Percentiles rank a stretch among this genome's conserved stretches.
These are phyloP conservation scores for Saccharum spontaneum DNA, from an alignment of 176 grass and related monocot species.

Conservation along the genomic window DNA sequence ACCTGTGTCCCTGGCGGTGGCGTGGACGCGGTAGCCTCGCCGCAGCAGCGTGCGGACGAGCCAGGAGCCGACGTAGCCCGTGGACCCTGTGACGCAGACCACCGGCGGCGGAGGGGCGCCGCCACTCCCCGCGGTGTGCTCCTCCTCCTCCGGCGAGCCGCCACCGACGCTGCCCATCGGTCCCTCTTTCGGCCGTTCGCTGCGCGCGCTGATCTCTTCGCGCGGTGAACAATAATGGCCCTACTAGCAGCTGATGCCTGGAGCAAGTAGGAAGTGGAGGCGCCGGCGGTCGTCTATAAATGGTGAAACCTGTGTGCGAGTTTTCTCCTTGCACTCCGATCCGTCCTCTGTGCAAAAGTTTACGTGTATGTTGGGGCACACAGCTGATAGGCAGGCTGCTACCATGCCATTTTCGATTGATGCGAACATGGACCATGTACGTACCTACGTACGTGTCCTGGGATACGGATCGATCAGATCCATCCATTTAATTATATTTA, in stretches of 20 bases:
- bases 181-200: too few species aligned
- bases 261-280: neutral
- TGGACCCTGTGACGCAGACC: constrained; percentile 82
- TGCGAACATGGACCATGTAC: neutral
- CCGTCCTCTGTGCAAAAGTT: neutral
- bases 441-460: neutral
- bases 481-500: neutral
- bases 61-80: constrained; percentile 87
- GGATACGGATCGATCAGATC: neutral
- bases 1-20: constrained; percentile 74
- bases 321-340: neutral
- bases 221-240: neutral
- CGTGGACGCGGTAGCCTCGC: constrained; percentile 71
- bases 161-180: constrained; percentile 18
- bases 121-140: too few species aligned
- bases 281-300: neutral
- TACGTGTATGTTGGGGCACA: neutral
- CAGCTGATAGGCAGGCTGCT: neutral
- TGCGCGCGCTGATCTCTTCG: neutral
- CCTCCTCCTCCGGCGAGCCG: neutral
- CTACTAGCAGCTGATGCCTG: neutral
- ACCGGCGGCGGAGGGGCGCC: neutral
- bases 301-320: neutral
- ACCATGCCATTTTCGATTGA: neutral
- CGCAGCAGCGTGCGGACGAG: constrained; percentile 66